Percentiles rank a stretch among this genome's conserved stretches.
phyloP scores from a whole-genome alignment of 345 rosid genomes.

The Citrus unshiu region DNA sequence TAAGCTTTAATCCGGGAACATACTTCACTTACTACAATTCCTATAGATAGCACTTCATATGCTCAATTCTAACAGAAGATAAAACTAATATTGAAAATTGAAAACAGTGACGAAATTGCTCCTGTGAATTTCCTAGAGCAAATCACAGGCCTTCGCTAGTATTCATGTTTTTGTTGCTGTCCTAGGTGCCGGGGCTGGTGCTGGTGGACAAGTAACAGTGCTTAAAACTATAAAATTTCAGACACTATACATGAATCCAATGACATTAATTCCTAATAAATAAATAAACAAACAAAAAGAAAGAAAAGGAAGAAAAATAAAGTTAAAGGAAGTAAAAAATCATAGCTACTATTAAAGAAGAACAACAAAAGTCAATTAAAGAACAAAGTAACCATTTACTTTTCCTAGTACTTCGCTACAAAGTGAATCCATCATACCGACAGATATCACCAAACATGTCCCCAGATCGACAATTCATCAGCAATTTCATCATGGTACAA shows the following conservation, averaged over 20 bases:
- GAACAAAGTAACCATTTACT: conserved; percentile 30
- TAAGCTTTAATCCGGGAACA: background rate
- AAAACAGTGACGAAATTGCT: background rate
- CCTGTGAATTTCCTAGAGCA: background rate
- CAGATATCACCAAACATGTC: background rate
- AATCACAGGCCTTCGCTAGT: background rate
- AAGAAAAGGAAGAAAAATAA: conserved; percentile 1
- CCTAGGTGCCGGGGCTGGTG: background rate
- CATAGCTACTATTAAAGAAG: background rate
- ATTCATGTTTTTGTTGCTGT: background rate
- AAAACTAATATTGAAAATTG: background rate
- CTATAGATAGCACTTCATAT: background rate
- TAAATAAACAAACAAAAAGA: conserved; percentile 2
- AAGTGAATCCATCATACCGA: conserved; percentile 4
- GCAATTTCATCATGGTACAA: background rate
- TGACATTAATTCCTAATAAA: background rate
- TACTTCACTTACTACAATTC: background rate
- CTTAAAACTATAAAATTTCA: background rate
- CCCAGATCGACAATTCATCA: background rate
- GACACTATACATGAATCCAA: background rate
- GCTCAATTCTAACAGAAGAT: background rate
- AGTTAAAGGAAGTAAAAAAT: conserved; percentile 15
- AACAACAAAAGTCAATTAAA: conserved; percentile 18
- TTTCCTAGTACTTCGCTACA: conserved; percentile 13
- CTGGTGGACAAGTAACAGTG: background rate